A percentile compares a stretch with the other conserved stretches of the same genome.
These are phyloP conservation scores for Mycena sanguinolenta DNA, from an alignment of 768 basidiomycete genomes.

Conservation along the genomic window DNA sequence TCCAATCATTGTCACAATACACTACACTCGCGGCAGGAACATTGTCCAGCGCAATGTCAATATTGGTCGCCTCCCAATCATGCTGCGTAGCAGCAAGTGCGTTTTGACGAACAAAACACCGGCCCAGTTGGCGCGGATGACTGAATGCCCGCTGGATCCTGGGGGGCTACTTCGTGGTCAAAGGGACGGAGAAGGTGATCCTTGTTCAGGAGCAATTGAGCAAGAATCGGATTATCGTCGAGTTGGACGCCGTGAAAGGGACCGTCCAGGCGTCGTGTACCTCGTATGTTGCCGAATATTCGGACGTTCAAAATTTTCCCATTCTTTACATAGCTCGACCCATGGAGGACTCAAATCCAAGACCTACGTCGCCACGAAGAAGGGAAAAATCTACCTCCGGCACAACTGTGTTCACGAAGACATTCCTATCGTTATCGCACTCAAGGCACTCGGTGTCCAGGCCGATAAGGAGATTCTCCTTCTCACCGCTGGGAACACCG, in stretches of 20 bases:
- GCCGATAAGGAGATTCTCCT: constrained; percentile 98
- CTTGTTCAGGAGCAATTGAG: constrained; percentile 98
- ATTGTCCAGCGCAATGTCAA: constrained; percentile 90
- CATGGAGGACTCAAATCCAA: constrained; percentile 94
- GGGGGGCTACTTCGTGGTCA: constrained; percentile 99
- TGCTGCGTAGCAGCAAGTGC: constrained; percentile 97
- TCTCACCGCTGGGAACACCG: constrained; percentile 92
- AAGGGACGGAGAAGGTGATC: constrained; percentile 99
- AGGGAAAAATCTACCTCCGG: constrained; percentile 93
- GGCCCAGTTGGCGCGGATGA: constrained; percentile 91
- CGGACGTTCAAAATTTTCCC: constrained; percentile 5
- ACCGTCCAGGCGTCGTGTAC: constrained; percentile 96
- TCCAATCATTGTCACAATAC: constrained; percentile 92
- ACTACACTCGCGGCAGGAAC: constrained; percentile 92
- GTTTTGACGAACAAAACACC: constrained; percentile 84
- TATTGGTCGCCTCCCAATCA: constrained; percentile 94
- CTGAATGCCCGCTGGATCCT: constrained; percentile 97
- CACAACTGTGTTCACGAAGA: constrained; percentile 99
- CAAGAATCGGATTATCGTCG: constrained; percentile 99
- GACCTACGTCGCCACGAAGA: constrained; percentile 96
- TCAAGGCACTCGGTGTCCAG: constrained; percentile 96
- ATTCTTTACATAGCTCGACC: constrained; percentile 67
- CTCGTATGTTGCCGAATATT: constrained; percentile 70
- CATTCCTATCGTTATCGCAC: constrained; percentile 94
- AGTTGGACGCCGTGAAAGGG: constrained; percentile 91